Base-by-base conservation (phyloP, 208 protist species). In the Wallacemonas rigidus region DNA sequence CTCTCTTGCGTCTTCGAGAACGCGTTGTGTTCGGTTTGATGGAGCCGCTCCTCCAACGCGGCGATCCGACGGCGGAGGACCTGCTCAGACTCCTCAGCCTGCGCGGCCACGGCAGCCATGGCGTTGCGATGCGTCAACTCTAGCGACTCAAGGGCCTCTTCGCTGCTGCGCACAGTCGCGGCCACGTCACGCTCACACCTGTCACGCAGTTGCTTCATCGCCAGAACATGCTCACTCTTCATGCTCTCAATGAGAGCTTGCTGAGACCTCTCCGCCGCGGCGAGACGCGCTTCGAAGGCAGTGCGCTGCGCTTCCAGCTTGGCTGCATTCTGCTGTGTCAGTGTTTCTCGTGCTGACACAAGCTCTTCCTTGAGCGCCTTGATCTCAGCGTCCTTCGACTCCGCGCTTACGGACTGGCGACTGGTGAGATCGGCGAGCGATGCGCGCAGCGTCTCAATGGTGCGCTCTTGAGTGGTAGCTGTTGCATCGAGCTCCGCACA, bases 211-310 rank as follows among this genome's bases (percentile, higher is more conserved):
- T 62, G 50, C 50, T 72, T 60, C 17, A 79, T 36, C 36, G 73
- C 71, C 56, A 36, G n/a, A 26, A 72, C 62, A 8, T 75, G 58
- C 26, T 77, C 36, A 0, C 41, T 44, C 1, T 72, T 47, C 12
- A 86, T 35, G 15, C 44, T 73, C 38, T 72, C 69, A 53, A 63
- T 48, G 53, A 85, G 81, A 9, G 71, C 64, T 12, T 63, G 40
- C 17, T 71, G 51, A 8, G 58, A 60, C 54, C 60, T 48, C 35
- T 74, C 63, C 3, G 65, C 61, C 14, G 75, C 51, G 1, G 60
- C 39, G 36, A 69, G 58, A 35, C 79, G 76, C 12, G 74, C 74
- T 9, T 68, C 71, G 12, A 50, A 47, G 11, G 64, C 55, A 8
- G 35, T 43, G 17, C 72, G 65, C 8, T 76, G 58, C 36, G 75